Evolutionary conservation across 352 stramenopile species (phyloP).

Genomic region (Elongisporangium prolatum): DNA sequence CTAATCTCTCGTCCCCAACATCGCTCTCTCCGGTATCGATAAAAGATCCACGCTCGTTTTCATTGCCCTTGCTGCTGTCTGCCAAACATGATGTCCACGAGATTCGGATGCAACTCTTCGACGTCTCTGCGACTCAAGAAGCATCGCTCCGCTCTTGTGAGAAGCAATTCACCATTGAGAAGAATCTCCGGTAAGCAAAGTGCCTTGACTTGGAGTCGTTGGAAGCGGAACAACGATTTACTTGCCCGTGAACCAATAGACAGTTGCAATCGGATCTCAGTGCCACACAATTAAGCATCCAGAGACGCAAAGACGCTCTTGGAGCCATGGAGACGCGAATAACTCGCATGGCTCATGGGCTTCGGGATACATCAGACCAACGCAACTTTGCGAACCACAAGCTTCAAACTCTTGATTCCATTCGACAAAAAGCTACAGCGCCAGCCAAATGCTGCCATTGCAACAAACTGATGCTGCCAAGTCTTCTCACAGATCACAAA

Average conservation of each 20-base stretch:
- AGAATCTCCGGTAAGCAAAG: constrained; percentile 31
- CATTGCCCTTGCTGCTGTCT: constrained; percentile 29
- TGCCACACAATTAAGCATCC: constrained; percentile 31
- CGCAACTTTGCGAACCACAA: constrained; percentile 41
- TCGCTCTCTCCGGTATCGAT: not conserved
- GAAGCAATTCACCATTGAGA: constrained; percentile 53
- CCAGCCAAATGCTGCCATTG: constrained; percentile 24
- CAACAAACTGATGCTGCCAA: constrained; percentile 24
- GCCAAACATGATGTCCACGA: constrained; percentile 39
- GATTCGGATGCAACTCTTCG: constrained; percentile 50
- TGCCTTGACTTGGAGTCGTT: constrained; percentile 1
- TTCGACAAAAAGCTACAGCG: not conserved
- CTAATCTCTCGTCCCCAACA: not conserved
- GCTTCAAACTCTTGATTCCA: constrained; percentile 6
- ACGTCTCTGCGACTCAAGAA: constrained; percentile 37
- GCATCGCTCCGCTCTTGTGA: constrained; percentile 39
- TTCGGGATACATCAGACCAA: constrained; percentile 31
- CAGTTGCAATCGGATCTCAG: constrained; percentile 33
- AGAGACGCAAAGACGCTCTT: constrained; percentile 40
- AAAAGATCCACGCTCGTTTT: not conserved
- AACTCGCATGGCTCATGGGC: constrained; percentile 29
- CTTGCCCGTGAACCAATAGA: constrained; percentile 9
- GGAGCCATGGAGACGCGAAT: constrained; percentile 45
- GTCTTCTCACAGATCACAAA: constrained; percentile 24
- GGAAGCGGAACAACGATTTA: constrained; percentile 2